A percentile compares a stretch with the other conserved stretches of the same genome.
Evolutionary conservation across 1,139 yeast genomes (phyloP).

Genomic region (Lodderomyces parapsilosis): DNA sequence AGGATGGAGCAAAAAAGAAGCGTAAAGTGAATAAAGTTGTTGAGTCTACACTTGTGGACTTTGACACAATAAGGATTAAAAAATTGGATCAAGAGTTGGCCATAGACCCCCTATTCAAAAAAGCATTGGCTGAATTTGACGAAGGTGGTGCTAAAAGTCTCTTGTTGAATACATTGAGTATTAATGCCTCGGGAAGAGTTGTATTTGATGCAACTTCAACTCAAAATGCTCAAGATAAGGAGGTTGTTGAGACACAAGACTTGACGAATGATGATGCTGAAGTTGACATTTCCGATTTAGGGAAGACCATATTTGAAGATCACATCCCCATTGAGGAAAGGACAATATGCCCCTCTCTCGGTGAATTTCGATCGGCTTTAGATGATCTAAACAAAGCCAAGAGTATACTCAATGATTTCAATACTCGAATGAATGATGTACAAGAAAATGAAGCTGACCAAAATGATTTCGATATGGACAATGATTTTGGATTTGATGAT

Average conservation of each 20-base stretch:
- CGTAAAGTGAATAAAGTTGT: conserved; percentile 41
- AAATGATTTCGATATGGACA: conserved; percentile 23
- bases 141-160: conserved; percentile 94
- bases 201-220: conserved; percentile 56
- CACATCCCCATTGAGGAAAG: conserved; percentile 20
- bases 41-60: conserved; percentile 49
- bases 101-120: conserved; percentile 85
- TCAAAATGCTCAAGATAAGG: conserved; percentile 18
- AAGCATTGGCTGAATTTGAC: conserved; percentile 88
- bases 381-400: conserved; percentile 59
- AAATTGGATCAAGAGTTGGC: conserved; percentile 74
- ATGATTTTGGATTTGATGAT: conserved; percentile 31
- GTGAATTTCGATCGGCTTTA: conserved; percentile 55
- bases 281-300: not conserved
- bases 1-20: conserved; percentile 22
- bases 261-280: conserved; percentile 11
- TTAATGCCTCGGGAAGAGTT: conserved; percentile 60
- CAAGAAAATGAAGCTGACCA: conserved; percentile 6
- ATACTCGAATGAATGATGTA: conserved; percentile 26
- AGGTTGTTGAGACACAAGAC: conserved; percentile 11
- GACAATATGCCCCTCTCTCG: conserved; percentile 63
- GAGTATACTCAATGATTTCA: conserved; percentile 49
- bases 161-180: conserved; percentile 65
- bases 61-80: conserved; percentile 62
- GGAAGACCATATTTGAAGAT: conserved; percentile 23